A percentile compares a stretch with the other conserved stretches of the same genome.
Conservation (phyloP, 306 rosid species). For the Bauhinia variegata region DNA sequence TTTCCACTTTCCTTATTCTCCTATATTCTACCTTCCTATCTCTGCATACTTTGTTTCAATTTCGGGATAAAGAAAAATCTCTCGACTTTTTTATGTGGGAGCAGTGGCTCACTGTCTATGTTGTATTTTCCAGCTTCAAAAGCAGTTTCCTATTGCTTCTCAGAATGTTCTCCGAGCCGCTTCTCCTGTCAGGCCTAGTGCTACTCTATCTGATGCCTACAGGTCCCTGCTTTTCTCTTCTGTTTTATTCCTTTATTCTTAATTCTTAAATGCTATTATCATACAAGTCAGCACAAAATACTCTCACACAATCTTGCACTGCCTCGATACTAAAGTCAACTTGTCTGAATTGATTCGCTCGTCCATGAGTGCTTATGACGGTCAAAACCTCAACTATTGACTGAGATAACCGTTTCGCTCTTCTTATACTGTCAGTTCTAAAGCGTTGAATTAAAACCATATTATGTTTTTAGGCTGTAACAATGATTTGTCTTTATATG, state of each 20-base stretch:
- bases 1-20: not conserved
- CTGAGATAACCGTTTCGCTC: not conserved
- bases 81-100: not conserved
- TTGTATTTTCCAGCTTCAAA: conserved; percentile 49
- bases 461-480: not conserved
- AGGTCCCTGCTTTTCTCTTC: conserved; percentile 40
- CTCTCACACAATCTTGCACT: too few relatives aligned
- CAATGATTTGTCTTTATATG: not conserved
- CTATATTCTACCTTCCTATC: not conserved
- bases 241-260: not conserved
- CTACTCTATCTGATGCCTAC: conserved; percentile 49
- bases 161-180: conserved; percentile 28
- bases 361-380: not conserved
- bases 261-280: too few relatives aligned
- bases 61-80: not conserved
- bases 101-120: not conserved
- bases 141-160: conserved; percentile 49
- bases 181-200: conserved; percentile 45
- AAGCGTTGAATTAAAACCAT: too few relatives aligned
- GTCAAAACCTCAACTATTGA: not conserved
- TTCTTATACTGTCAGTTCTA: not conserved
- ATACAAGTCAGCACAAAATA: too few relatives aligned
- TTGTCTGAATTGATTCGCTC: not conserved
- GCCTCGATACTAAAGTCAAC: not conserved
- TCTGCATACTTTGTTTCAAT: not conserved